phyloP scores from a whole-genome alignment of 1,284 basidiomycete genomes.

The Rugosomyces carneus region DNA sequence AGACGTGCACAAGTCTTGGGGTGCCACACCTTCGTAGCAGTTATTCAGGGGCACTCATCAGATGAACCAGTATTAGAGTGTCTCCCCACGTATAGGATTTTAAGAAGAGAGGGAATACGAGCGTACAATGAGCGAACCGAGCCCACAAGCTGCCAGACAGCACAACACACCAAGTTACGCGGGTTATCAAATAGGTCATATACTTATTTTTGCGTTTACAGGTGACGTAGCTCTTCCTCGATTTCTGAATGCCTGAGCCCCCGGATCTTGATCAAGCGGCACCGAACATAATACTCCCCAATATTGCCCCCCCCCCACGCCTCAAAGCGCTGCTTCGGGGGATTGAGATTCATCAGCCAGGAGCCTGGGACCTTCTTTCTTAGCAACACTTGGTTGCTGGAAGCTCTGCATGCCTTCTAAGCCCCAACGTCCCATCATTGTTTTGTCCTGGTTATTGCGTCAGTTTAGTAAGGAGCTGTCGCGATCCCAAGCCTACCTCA shows the following conservation, averaged over 20 bases:
- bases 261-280: conserved; percentile 7
- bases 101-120: no score
- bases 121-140: not conserved
- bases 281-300: conserved; percentile 13
- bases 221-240: conserved; percentile 4
- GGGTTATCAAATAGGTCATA: conserved; percentile 9
- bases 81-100: not conserved
- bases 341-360: conserved; percentile 1
- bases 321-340: conserved; percentile 4
- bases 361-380: conserved; percentile 41
- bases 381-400: conserved; percentile 52
- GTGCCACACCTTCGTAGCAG: conserved; percentile 13
- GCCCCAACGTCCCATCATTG: conserved; percentile 92
- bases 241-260: conserved; percentile 3
- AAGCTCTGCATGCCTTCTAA: conserved; percentile 89
- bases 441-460: conserved; percentile 63
- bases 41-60: conserved; percentile 16
- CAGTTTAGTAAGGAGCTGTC: conserved; percentile 9
- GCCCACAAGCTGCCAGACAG: not conserved
- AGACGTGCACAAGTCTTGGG: conserved; percentile 12
- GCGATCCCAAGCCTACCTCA: conserved; percentile 39
- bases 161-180: conserved; percentile 7
- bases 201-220: conserved; percentile 8
- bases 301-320: not conserved
- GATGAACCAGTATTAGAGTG: not conserved